A percentile compares a stretch with the other conserved stretches of the same genome.
These are phyloP conservation scores for Alternaria hordeiaustralica DNA, from an alignment of 2,329 filamentous ascomycete species.

Conservation along the genomic window DNA sequence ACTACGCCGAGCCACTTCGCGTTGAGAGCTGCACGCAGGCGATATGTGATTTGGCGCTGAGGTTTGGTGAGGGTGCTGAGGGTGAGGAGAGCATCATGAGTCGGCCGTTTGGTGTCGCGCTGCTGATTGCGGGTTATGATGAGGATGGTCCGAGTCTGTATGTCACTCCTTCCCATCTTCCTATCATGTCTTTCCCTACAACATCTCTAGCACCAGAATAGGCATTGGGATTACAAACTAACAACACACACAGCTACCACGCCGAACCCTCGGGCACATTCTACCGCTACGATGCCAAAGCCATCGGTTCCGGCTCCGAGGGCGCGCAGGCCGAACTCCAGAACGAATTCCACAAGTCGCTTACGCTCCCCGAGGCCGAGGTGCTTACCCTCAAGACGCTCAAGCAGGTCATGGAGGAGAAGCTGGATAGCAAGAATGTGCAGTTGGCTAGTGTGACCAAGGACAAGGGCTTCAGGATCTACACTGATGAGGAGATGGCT, in stretches of 20 bases:
- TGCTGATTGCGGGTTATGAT: conserved; percentile 96
- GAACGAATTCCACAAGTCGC: conserved; percentile 98
- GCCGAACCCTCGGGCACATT: conserved; percentile 98
- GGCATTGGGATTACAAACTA: not conserved
- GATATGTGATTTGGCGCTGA: conserved; percentile 94
- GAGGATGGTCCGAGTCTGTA: conserved; percentile 93
- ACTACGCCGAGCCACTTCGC: conserved; percentile 93
- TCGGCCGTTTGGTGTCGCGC: conserved; percentile 92
- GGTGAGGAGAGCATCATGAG: conserved; percentile 99
- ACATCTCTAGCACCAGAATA: not conserved
- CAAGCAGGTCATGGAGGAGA: conserved; percentile 99
- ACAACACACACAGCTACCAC: conserved; percentile 70
- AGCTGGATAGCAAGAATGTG: conserved; percentile 97
- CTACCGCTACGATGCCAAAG: conserved; percentile 98
- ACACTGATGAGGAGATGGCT: conserved; percentile 97
- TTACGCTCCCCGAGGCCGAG: conserved; percentile 91
- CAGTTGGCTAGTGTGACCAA: conserved; percentile 97
- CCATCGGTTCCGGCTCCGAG: conserved; percentile 96
- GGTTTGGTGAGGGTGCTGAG: conserved; percentile 96
- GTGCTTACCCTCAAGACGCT: conserved; percentile 95
- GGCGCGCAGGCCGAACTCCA: conserved; percentile 97
- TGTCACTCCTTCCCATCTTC: conserved; percentile 28
- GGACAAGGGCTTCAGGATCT: conserved; percentile 98
- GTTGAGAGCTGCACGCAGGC: conserved; percentile 99
- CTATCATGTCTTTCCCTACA: too few species aligned